A percentile compares a stretch with the other conserved stretches of the same genome.
Evolutionary conservation across 108 stramenopile genomes (phyloP).

Genomic region (Aurantiochytrium sp.): DNA sequence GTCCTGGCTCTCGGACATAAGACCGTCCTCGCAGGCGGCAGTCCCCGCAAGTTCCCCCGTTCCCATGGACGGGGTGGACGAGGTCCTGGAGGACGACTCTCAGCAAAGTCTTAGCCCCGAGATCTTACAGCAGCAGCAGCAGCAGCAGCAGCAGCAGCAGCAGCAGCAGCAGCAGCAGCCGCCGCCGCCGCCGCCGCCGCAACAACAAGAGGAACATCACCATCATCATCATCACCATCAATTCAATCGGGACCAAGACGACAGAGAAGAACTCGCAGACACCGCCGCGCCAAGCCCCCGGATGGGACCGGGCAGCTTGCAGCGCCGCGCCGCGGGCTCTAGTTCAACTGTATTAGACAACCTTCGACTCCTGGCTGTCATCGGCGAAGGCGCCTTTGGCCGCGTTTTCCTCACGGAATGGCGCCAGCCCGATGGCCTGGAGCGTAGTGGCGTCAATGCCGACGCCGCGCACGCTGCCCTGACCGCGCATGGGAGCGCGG

Average conservation of each 20-base stretch:
- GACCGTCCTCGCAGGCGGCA: no score
- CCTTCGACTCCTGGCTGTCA: not conserved
- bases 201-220: not conserved
- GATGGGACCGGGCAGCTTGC: not conserved
- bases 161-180: not conserved
- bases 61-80: no score
- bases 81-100: no score
- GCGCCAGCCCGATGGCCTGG: not conserved
- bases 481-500: no score
- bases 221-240: not conserved
- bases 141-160: not conserved
- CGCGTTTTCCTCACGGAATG: not conserved
- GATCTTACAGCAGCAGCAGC: no score
- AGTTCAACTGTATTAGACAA: not conserved
- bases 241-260: not conserved
- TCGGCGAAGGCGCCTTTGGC: not conserved
- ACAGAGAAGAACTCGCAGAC: no score
- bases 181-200: not conserved
- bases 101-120: no score
- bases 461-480: no score
- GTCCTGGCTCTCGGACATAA: no score
- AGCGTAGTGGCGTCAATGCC: no score
- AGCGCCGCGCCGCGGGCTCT: not conserved
- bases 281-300: no score
- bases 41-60: no score